These are phyloP conservation scores for Trichoderma orchidacearum DNA, from an alignment of 495 filamentous ascomycete species.

Conservation along the genomic window DNA sequence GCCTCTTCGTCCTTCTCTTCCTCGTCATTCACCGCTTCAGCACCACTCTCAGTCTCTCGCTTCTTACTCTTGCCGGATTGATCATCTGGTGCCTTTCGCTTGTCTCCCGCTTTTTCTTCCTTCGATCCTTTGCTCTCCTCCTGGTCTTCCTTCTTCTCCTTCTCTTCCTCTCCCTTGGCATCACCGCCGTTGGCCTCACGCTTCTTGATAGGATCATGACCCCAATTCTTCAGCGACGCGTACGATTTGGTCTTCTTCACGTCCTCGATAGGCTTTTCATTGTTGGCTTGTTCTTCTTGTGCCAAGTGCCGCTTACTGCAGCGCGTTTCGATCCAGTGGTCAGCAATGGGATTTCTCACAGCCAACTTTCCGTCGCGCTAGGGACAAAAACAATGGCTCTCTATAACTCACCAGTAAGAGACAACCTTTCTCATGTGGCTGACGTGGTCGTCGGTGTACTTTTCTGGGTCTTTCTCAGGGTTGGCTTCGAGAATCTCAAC, in stretches of 20 bases:
- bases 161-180: not conserved
- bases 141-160: not conserved
- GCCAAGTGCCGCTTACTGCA: slow-evolving; percentile 52
- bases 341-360: too few relatives aligned
- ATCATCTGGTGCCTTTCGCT: not conserved
- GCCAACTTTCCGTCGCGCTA: too few relatives aligned
- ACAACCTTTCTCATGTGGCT: slow-evolving; percentile 55
- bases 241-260: slow-evolving; percentile 37
- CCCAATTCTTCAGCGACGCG: slow-evolving; percentile 54
- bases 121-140: not conserved
- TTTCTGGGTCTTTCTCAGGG: slow-evolving; percentile 35
- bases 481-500: slow-evolving; percentile 50
- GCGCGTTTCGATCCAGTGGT: too few relatives aligned
- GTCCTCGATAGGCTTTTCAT: slow-evolving; percentile 21
- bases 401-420: slow-evolving; percentile 13
- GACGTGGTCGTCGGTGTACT: slow-evolving; percentile 42
- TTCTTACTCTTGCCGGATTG: not conserved
- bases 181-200: not conserved
- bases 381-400: not conserved
- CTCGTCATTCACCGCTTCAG: not conserved
- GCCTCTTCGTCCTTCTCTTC: not conserved
- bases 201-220: slow-evolving; percentile 46
- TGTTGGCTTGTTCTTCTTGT: slow-evolving; percentile 47
- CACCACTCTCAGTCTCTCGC: not conserved
- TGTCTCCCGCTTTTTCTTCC: not conserved